These are phyloP conservation scores for Hypoxylon sp. DNA, from an alignment of 2,329 filamentous ascomycete genomes.

Conservation along the genomic window DNA sequence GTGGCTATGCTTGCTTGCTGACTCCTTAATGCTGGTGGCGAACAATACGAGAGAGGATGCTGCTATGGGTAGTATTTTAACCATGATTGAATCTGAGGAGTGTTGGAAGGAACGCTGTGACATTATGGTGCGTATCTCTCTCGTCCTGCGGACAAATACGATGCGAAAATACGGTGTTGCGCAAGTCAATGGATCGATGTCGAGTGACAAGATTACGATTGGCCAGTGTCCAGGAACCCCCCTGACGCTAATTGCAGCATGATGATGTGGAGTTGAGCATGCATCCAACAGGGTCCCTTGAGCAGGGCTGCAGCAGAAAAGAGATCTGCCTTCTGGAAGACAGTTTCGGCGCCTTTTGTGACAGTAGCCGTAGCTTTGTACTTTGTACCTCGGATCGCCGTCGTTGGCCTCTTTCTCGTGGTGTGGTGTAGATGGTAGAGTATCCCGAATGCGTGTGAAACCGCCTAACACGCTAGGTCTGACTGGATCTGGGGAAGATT, in stretches of 20 bases:
- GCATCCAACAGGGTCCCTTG: conserved; percentile 43
- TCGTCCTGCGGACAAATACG: conserved; percentile 42
- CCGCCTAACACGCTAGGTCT: conserved; percentile 35
- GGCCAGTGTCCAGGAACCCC: conserved; percentile 37
- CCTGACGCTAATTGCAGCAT: conserved; percentile 47
- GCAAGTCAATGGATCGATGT: conserved; percentile 46
- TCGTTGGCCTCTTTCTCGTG: conserved; percentile 7
- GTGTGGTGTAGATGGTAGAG: conserved; percentile 13
- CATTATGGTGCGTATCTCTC: conserved; percentile 27
- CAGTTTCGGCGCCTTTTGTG: conserved; percentile 42
- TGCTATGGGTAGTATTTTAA: conserved; percentile 28
- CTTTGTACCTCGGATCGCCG: conserved; percentile 33
- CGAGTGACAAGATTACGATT: conserved; percentile 44
- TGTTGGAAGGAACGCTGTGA: conserved; percentile 35
- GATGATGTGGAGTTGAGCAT: conserved; percentile 45
- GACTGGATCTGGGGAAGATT: conserved; percentile 45
- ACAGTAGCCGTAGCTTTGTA: conserved; percentile 30
- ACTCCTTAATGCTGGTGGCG: conserved; percentile 12
- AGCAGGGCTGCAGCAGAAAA: conserved; percentile 47
- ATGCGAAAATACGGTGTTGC: conserved; percentile 48
- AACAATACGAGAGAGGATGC: conserved; percentile 34
- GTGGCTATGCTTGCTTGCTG: conserved; percentile 33
- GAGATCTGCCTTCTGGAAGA: conserved; percentile 47
- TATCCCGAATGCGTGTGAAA: conserved; percentile 32
- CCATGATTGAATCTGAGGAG: conserved; percentile 30